Base-by-base conservation (phyloP, 257 asterid genomes). In the Paulownia fortunei region DNA sequence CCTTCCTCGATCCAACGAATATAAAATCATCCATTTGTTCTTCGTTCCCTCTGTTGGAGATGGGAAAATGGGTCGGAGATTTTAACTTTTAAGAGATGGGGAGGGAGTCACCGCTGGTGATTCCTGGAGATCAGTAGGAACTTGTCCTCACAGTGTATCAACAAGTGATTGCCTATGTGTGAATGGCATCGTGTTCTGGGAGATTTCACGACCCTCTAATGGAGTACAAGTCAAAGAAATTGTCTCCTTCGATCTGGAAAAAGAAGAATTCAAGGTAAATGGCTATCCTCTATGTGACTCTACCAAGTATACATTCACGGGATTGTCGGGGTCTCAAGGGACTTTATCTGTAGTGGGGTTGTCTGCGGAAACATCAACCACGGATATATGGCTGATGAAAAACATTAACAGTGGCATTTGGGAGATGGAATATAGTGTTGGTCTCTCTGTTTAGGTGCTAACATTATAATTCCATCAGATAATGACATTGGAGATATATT, bases 21-120 rank as follows among this genome's bases (percentile, higher is more conserved):
- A 74, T 19, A 74, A 74, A n/a, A 46, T 44, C 13, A 41, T 74
- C 61, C 61, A 47, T 69, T 26, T 13, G 60, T 69, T 69, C 36
- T 44, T 24, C 7, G 11, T 23, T 26, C 13, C 42, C 2, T 15
- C 44, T 26, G 8, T 68, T 24, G 27, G 73, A 54, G 67, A 72
- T 15, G 18, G 30, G 30, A 11, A 34, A 24, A 21, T 72, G 68
- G 68, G 12, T 63, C 69, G 2, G 49, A 34, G 52, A 64, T 36
- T 18, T 18, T 64, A 19, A 18, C 71, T n/a, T 37, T 9, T 37
- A 9, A 37, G 24, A 64, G 32, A 10, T 10, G 32, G 3, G 7
- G 8, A 4, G 55, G 58, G 54, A 66, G 55, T 47, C 4, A 2
- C n/a, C n/a, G n/a, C 42, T 3, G 18, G 62, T 2, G 12, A 46